These are phyloP conservation scores for Wickerhamomyces mucosus DNA, from an alignment of 805 yeast genomes.

Conservation along the genomic window DNA sequence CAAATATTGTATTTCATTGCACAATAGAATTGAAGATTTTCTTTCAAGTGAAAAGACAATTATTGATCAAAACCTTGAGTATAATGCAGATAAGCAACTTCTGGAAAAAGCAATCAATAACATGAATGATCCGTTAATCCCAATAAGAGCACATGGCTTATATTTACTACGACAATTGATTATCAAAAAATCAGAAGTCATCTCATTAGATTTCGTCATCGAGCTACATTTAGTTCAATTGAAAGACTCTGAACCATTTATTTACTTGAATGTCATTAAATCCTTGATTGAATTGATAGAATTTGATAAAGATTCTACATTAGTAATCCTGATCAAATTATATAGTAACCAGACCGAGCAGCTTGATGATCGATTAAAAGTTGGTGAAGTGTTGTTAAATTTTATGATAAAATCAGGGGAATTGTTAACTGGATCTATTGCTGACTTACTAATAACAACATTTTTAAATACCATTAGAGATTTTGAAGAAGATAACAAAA, in stretches of 20 bases:
- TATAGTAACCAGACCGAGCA: constrained; percentile 20
- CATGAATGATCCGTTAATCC: constrained; percentile 70
- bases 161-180: constrained; percentile 50
- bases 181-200: constrained; percentile 36
- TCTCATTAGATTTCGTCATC: constrained; percentile 45
- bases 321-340: constrained; percentile 28
- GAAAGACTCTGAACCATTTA: constrained; percentile 75
- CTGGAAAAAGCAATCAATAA: constrained; percentile 55
- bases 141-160: constrained; percentile 82
- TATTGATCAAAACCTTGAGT: constrained; percentile 4
- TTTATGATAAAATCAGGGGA: constrained; percentile 42
- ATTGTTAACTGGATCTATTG: constrained; percentile 35
- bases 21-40: constrained; percentile 10
- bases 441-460: constrained; percentile 32
- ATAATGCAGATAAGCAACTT: constrained; percentile 24
- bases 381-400: constrained; percentile 74
- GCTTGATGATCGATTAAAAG: constrained; percentile 37
- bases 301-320: constrained; percentile 27
- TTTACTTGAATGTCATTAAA: constrained; percentile 77
- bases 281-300: constrained; percentile 59
- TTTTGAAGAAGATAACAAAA: constrained; percentile 38
- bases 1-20: constrained; percentile 11
- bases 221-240: constrained; percentile 55
- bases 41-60: constrained; percentile 6
- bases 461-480: constrained; percentile 33